Conservation (phyloP, 164 flowering plant species). For the Akebia trifoliata region DNA sequence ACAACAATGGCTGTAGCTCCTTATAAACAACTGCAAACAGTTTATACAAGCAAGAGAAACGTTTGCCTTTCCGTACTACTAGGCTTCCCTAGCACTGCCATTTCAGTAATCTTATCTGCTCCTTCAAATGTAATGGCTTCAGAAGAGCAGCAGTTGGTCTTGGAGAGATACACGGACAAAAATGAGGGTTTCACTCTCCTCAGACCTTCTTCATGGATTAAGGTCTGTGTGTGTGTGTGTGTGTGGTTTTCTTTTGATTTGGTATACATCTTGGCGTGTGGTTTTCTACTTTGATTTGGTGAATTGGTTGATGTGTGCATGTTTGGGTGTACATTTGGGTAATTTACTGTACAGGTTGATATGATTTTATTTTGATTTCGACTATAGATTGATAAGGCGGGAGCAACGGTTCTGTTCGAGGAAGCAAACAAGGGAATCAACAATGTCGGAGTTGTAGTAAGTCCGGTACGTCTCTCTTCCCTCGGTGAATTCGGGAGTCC, state of each 20-base stretch:
- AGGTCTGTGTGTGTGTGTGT: slow-evolving; percentile 28
- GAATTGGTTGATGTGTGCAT: too few relatives aligned
- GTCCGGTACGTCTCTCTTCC: slow-evolving; percentile 61
- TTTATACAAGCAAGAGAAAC: slow-evolving; percentile 25
- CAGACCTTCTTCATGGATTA: slow-evolving; percentile 63
- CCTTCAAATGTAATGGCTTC: slow-evolving; percentile 8
- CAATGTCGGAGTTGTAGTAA: slow-evolving; percentile 82
- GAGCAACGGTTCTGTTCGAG: slow-evolving; percentile 81
- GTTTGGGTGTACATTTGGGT: too few relatives aligned
- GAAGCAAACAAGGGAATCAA: slow-evolving; percentile 57
- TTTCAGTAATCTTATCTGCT: slow-evolving; percentile 23
- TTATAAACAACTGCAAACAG: neutral
- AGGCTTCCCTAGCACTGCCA: neutral
- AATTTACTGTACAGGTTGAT: too few relatives aligned
- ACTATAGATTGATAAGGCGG: slow-evolving; percentile 95
- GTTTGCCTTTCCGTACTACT: slow-evolving; percentile 16
- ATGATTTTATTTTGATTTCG: too few relatives aligned
- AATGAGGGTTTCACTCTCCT: slow-evolving; percentile 84
- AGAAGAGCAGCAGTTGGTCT: slow-evolving; percentile 22
- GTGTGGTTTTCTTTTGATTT: too few relatives aligned
- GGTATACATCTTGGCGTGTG: too few relatives aligned
- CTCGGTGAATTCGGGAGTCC: slow-evolving; percentile 78
- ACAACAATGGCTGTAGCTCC: slow-evolving; percentile 1
- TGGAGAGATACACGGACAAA: slow-evolving; percentile 64
- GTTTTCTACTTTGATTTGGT: too few relatives aligned